A percentile compares a stretch with the other conserved stretches of the same genome.
Evolutionary conservation across 192 early-diverging fungal genomes (phyloP).

Genomic region (Entomortierella chlamydospora): DNA sequence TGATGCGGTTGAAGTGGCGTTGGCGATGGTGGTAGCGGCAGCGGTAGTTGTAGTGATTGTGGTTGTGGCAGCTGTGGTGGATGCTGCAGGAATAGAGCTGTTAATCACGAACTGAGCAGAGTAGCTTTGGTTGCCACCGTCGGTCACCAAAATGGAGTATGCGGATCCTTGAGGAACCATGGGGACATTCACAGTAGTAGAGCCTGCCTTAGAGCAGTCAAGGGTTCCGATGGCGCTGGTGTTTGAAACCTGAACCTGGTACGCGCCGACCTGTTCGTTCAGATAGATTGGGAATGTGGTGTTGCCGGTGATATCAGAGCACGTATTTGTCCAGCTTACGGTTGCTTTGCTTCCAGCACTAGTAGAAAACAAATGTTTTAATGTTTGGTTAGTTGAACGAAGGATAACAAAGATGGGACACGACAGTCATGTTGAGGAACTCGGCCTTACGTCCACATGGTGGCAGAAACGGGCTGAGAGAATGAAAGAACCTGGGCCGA

Average conservation of each 20-base stretch:
- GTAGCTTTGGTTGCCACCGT: slow-evolving; percentile 28
- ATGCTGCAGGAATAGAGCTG: slow-evolving; percentile 13
- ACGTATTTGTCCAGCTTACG: slow-evolving; percentile 30
- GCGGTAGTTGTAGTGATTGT: background rate
- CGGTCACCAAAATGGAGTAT: slow-evolving; percentile 34
- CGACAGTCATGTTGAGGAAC: too few species aligned
- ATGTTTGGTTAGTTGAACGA: background rate
- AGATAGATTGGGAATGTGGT: slow-evolving; percentile 34
- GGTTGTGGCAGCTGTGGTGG: background rate
- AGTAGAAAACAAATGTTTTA: background rate
- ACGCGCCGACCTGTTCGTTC: slow-evolving; percentile 15
- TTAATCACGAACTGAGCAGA: slow-evolving; percentile 31
- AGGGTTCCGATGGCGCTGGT: slow-evolving; percentile 18
- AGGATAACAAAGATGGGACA: too few species aligned
- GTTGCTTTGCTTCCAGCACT: slow-evolving; percentile 20
- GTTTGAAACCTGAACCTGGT: slow-evolving; percentile 23
- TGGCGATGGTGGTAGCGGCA: background rate
- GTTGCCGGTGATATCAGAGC: slow-evolving; percentile 15
- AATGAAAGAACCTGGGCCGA: slow-evolving; percentile 24
- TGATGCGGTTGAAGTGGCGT: background rate
- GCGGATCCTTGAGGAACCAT: slow-evolving; percentile 16
- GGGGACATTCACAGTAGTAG: slow-evolving; percentile 25
- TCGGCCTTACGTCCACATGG: slow-evolving; percentile 17
- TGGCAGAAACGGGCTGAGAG: slow-evolving; percentile 17
- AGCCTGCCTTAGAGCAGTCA: slow-evolving; percentile 31